phyloP scores from a whole-genome alignment of 1,284 basidiomycete species.

The Macrocybe sp. region DNA sequence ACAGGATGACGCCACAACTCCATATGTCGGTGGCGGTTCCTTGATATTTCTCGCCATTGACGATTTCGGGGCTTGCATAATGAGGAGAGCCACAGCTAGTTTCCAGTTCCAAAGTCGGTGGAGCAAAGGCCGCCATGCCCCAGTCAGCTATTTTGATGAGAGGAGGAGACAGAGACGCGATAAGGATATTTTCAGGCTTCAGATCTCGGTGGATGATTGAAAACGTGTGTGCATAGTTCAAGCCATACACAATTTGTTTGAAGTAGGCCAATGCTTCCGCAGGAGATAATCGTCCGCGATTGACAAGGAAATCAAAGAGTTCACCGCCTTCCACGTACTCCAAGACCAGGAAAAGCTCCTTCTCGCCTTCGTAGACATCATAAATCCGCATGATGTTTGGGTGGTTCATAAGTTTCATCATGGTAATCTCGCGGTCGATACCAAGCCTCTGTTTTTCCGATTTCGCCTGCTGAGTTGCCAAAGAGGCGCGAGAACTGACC shows the following conservation, averaged over 20 bases:
- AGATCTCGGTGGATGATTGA: slow-evolving; percentile 99
- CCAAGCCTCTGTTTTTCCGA: slow-evolving; percentile 88
- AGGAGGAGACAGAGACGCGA: slow-evolving; percentile 78
- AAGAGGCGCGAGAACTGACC: slow-evolving; percentile 71
- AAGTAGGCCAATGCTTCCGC: slow-evolving; percentile 91
- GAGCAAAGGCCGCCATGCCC: slow-evolving; percentile 97
- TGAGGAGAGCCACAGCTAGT: slow-evolving; percentile 98
- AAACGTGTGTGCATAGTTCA: slow-evolving; percentile 98
- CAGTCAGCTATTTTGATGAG: slow-evolving; percentile 98
- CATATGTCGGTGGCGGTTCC: slow-evolving; percentile 94
- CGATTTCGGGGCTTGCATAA: slow-evolving; percentile 97
- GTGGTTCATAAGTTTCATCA: slow-evolving; percentile 99
- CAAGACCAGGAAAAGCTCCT: slow-evolving; percentile 91
- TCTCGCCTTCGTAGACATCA: slow-evolving; percentile 95
- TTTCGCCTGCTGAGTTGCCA: slow-evolving; percentile 70
- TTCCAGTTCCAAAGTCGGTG: slow-evolving; percentile 80
- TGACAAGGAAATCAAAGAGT: slow-evolving; percentile 96
- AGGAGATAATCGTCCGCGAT: slow-evolving; percentile 77
- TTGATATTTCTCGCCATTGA: slow-evolving; percentile 90
- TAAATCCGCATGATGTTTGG: slow-evolving; percentile 95
- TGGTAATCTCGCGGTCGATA: slow-evolving; percentile 96
- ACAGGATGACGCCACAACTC: slow-evolving; percentile 91
- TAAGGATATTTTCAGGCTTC: slow-evolving; percentile 96
- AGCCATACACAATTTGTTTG: slow-evolving; percentile 94
- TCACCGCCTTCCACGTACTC: slow-evolving; percentile 98